Percentiles rank a stretch among this genome's conserved stretches.
Evolutionary conservation across 768 basidiomycete genomes (phyloP).

Genomic region (Pulveroboletus sp.): DNA sequence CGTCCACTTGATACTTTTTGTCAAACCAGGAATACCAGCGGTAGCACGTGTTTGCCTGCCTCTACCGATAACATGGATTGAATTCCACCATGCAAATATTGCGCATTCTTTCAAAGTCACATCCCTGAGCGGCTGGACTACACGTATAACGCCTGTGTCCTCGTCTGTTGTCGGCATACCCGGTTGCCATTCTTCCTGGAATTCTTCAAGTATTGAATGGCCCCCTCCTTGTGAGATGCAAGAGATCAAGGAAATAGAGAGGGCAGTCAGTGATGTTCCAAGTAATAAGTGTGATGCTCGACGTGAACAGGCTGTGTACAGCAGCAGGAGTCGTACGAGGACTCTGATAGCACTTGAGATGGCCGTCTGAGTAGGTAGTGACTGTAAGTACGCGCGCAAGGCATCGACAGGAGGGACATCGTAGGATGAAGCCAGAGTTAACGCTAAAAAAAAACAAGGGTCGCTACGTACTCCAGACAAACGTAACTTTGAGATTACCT

Average conservation of each 20-base stretch:
- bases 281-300: constrained; percentile 72
- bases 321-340: constrained; percentile 61
- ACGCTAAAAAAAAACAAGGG: constrained; percentile 10
- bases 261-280: constrained; percentile 73
- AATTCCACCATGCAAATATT: constrained; percentile 72
- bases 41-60: constrained; percentile 42
- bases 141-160: constrained; percentile 32
- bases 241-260: constrained; percentile 71
- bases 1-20: constrained; percentile 48
- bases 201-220: constrained; percentile 61
- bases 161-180: constrained; percentile 5
- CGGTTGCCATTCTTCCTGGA: constrained; percentile 65
- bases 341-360: constrained; percentile 52
- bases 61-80: constrained; percentile 47
- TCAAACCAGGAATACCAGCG: constrained; percentile 60
- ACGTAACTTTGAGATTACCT: constrained; percentile 11
- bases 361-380: constrained; percentile 74
- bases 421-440: constrained; percentile 14
- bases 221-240: constrained; percentile 75
- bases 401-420: constrained; percentile 24
- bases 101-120: constrained; percentile 76
- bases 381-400: constrained; percentile 50
- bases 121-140: constrained; percentile 68
- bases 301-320: constrained; percentile 56
- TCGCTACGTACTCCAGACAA: constrained; percentile 1